phyloP scores from a whole-genome alignment of 2,329 filamentous ascomycete genomes.

The Teratosphaeria gauchensis region DNA sequence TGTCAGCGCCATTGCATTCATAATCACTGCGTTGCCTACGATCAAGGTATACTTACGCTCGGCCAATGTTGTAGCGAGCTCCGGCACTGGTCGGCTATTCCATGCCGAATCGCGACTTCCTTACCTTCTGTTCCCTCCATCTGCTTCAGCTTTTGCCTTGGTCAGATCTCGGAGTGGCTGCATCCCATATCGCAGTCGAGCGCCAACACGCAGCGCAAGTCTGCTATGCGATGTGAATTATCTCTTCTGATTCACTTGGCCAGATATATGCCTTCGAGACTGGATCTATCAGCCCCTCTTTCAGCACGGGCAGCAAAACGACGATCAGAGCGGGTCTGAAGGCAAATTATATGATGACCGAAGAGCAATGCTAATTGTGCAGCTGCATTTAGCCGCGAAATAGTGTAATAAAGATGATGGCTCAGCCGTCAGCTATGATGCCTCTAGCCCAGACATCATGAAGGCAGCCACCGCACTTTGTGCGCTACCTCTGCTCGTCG shows the following conservation, averaged over 20 bases:
- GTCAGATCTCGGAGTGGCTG: too few species aligned
- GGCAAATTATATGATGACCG: not conserved
- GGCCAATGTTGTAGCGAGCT: too few species aligned
- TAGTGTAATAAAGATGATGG: not conserved
- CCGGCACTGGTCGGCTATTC: too few species aligned
- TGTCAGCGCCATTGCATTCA: too few species aligned
- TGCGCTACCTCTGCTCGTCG: not conserved
- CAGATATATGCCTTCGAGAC: not conserved
- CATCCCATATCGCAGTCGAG: not conserved
- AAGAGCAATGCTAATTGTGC: not conserved
- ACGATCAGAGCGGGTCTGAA: too few species aligned
- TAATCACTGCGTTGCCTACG: too few species aligned
- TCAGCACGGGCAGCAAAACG: not conserved
- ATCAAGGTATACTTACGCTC: too few species aligned
- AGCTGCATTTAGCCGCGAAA: not conserved
- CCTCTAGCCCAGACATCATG: not conserved
- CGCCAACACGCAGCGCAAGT: not conserved
- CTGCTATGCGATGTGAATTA: not conserved
- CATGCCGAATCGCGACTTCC: too few species aligned
- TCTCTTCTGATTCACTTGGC: not conserved
- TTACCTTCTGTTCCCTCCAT: too few species aligned
- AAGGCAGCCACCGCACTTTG: not conserved
- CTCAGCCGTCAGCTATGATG: not conserved
- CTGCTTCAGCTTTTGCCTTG: too few species aligned
- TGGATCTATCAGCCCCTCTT: not conserved